Evolutionary conservation across 768 basidiomycete species (phyloP).

Genomic region (Mycena galericulata): DNA sequence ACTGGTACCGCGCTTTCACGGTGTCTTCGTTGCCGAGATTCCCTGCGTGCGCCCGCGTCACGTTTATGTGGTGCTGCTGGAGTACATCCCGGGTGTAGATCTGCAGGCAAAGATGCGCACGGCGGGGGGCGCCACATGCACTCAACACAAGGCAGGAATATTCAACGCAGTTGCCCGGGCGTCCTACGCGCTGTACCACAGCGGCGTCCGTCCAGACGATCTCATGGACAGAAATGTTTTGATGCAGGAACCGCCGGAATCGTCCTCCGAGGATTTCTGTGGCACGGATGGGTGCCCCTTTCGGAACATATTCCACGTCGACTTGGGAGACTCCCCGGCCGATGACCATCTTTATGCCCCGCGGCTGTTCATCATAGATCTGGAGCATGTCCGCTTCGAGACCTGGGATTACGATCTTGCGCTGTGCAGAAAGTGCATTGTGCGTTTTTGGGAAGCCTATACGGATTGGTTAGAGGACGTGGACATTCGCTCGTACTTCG

Average conservation of each 20-base stretch:
- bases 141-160: background rate
- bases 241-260: background rate
- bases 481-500: too few species aligned
- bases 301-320: conserved; percentile 1
- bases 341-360: too few species aligned
- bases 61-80: background rate
- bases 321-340: background rate
- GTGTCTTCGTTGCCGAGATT: conserved; percentile 1
- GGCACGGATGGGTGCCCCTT: background rate
- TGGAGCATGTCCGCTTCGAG: too few species aligned
- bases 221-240: background rate
- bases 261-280: background rate
- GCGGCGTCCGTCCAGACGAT: background rate
- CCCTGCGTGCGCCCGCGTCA: background rate
- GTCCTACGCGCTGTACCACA: background rate
- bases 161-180: background rate
- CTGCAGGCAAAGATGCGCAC: background rate
- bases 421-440: too few species aligned
- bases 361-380: too few species aligned
- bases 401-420: too few species aligned
- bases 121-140: background rate
- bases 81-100: background rate
- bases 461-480: background rate
- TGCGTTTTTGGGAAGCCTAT: too few species aligned
- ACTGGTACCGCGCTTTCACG: background rate